Conservation (phyloP, 2,329 filamentous ascomycete species). For the Cytospora piceicola region DNA sequence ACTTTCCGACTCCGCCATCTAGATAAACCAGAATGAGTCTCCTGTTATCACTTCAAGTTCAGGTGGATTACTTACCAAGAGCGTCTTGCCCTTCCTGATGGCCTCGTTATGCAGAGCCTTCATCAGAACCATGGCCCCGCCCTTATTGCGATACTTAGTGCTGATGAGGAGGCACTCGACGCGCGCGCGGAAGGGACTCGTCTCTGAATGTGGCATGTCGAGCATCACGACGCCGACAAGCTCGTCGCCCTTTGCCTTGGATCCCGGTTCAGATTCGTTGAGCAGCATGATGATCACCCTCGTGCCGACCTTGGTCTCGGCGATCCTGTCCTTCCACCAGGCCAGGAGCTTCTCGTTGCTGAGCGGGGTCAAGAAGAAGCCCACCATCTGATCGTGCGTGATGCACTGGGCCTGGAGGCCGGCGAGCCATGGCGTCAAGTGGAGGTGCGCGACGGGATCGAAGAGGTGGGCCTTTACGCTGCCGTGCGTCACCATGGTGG, state of each 20-base stretch:
- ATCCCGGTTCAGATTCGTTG: conserved; percentile 40
- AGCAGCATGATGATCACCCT: conserved; percentile 60
- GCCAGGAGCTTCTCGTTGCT: conserved; percentile 57
- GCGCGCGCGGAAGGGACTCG: conserved; percentile 56
- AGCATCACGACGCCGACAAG: conserved; percentile 63
- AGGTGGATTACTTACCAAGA: conserved; percentile 52
- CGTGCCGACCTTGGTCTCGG: conserved; percentile 49
- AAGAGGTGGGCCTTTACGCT: conserved; percentile 44
- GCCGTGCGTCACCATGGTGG: conserved; percentile 12
- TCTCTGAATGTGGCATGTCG: conserved; percentile 55
- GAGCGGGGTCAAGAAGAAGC: conserved; percentile 63
- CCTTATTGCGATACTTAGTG: conserved; percentile 53
- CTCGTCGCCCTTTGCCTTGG: conserved; percentile 47
- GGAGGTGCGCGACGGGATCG: conserved; percentile 49
- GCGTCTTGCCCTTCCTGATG: conserved; percentile 48
- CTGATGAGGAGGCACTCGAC: conserved; percentile 64
- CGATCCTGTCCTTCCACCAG: conserved; percentile 60
- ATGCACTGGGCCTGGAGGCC: conserved; percentile 64
- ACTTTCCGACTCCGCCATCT: conserved; percentile 58
- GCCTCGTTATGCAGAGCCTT: conserved; percentile 60
- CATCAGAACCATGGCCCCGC: conserved; percentile 58
- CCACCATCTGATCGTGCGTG: conserved; percentile 58
- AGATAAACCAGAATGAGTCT: not conserved
- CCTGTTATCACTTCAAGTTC: not conserved
- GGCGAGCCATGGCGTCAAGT: conserved; percentile 60